These are phyloP conservation scores for Eutrema yunnanense DNA, from an alignment of 345 rosid species.

Conservation along the genomic window DNA sequence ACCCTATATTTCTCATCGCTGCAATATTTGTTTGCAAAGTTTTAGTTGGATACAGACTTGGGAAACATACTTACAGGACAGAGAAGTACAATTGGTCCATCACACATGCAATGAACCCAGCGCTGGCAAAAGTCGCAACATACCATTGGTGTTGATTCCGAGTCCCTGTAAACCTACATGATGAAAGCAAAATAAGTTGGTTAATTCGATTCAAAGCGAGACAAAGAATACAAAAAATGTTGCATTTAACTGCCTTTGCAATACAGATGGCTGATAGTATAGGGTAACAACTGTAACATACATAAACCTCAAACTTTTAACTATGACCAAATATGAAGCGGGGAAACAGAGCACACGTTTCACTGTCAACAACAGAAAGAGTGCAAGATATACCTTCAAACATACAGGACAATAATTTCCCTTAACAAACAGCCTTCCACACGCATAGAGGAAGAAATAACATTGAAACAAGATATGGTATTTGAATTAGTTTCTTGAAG, in stretches of 20 bases:
- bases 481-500: no score
- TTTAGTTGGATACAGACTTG: no score
- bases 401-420: constrained; percentile 98
- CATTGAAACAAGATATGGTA: no score
- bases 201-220: not conserved
- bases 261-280: not conserved
- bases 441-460: constrained; percentile 41
- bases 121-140: constrained; percentile 99
- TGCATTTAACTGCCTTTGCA: not conserved
- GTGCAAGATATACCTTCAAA: constrained; percentile 64
- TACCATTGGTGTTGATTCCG: constrained; percentile 99
- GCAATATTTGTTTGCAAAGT: no score
- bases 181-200: not conserved
- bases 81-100: constrained; percentile 21
- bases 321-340: not conserved
- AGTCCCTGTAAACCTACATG: constrained; percentile 88
- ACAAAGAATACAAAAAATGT: not conserved
- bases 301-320: not conserved
- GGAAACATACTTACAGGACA: no score
- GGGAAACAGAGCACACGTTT: not conserved
- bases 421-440: constrained; percentile 98
- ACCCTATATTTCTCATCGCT: no score
- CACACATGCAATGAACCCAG: constrained; percentile 98
- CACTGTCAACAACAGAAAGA: not conserved
- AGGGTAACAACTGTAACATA: constrained; percentile 3